Evolutionary conservation across 1,139 yeast species (phyloP).

Genomic region (Yamadazyma dushanensis): DNA sequence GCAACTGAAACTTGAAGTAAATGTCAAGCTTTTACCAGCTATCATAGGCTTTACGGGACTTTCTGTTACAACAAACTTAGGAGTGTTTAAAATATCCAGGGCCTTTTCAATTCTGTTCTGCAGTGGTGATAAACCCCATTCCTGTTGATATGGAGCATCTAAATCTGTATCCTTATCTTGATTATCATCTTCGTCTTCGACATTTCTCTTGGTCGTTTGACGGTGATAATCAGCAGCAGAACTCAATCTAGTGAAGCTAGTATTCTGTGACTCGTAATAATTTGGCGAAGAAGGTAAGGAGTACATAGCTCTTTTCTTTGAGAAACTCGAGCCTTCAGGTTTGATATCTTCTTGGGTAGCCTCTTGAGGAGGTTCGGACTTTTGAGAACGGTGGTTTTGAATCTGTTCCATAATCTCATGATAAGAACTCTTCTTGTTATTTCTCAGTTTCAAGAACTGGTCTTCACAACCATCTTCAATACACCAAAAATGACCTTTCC

Average conservation of each 20-base stretch:
- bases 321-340: slow-evolving; percentile 5
- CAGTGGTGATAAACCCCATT: slow-evolving; percentile 12
- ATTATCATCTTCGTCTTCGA: slow-evolving; percentile 11
- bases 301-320: slow-evolving; percentile 21
- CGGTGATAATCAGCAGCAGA: slow-evolving; percentile 9
- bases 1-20: slow-evolving; percentile 65
- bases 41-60: slow-evolving; percentile 42
- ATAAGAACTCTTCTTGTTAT: slow-evolving; percentile 45
- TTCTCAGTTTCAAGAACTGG: slow-evolving; percentile 70
- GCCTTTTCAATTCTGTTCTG: slow-evolving; percentile 5
- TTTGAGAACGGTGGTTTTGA: slow-evolving; percentile 8
- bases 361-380: neutral
- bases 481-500: slow-evolving; percentile 97
- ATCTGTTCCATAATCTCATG: slow-evolving; percentile 50
- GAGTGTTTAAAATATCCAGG: slow-evolving; percentile 20
- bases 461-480: slow-evolving; percentile 81
- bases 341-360: neutral
- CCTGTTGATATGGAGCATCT: slow-evolving; percentile 32
- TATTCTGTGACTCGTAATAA: slow-evolving; percentile 15
- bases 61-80: slow-evolving; percentile 30
- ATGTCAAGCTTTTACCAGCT: slow-evolving; percentile 46
- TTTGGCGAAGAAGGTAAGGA: slow-evolving; percentile 39
- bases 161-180: slow-evolving; percentile 18
- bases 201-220: slow-evolving; percentile 6
- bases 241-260: slow-evolving; percentile 8